A percentile compares a stretch with the other conserved stretches of the same genome.
These are phyloP conservation scores for Penicillium paxilli DNA, from an alignment of 495 filamentous ascomycete species.

Conservation along the genomic window DNA sequence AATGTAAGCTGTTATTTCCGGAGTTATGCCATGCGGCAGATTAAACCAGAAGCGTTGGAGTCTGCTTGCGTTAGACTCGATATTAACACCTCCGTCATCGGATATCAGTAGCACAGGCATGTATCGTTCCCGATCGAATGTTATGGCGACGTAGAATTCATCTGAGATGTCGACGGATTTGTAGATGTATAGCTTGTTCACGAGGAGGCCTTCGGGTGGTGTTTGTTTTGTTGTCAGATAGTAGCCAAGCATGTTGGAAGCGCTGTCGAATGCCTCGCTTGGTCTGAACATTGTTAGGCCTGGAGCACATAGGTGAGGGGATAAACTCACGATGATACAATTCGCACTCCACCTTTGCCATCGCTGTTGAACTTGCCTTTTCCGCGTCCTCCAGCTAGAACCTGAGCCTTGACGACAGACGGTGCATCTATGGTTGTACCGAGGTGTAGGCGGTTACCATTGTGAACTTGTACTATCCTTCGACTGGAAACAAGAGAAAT, in stretches of 20 bases:
- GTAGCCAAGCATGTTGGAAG: constrained; percentile 35
- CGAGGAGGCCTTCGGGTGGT: constrained; percentile 24
- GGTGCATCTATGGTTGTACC: constrained; percentile 21
- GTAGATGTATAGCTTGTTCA: constrained; percentile 36
- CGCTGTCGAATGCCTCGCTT: constrained; percentile 28
- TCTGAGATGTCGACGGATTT: constrained; percentile 26
- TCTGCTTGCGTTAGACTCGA: constrained; percentile 31
- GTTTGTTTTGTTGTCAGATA: constrained; percentile 35
- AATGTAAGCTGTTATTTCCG: constrained; percentile 21
- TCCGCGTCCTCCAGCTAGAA: constrained; percentile 32
- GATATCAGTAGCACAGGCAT: constrained; percentile 33
- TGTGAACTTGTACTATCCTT: background rate
- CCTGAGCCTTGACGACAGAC: constrained; percentile 32
- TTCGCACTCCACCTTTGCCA: constrained; percentile 31
- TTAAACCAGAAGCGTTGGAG: constrained; percentile 28
- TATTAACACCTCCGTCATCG: constrained; percentile 27
- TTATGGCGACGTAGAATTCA: constrained; percentile 36
- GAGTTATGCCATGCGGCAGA: constrained; percentile 21
- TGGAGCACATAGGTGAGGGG: background rate
- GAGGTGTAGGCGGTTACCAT: background rate
- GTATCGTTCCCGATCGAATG: constrained; percentile 30
- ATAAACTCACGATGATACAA: constrained; percentile 25
- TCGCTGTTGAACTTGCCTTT: constrained; percentile 34
- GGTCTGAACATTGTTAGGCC: constrained; percentile 12
- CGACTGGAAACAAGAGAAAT: background rate